Evolutionary conservation across 495 filamentous ascomycete species (phyloP), one percentile per base, ranked within the genome.

Genomic region (Aspergillus nidulans): DNA sequence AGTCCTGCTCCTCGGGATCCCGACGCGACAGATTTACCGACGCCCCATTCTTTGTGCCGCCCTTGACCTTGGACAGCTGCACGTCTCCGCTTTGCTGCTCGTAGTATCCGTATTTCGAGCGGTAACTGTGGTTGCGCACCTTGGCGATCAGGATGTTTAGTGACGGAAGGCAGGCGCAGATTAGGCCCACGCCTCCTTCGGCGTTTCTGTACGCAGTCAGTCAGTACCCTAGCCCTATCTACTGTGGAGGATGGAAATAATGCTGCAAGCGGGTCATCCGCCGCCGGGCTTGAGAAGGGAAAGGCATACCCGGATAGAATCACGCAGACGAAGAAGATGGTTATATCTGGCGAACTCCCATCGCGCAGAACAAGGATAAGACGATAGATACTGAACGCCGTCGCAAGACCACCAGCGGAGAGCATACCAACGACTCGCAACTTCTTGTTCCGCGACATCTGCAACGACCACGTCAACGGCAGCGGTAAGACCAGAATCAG

Each of bases 161-260:
- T 3, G 69, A 61, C 0, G 76, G 76, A 3, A 77, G 65, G 57
- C 76, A 77, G 25, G 75, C 75, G 47, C 75, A 77, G 50, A 79
- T 75, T n/a, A 79, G 49, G 15, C 74, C 76, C 34, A 79, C 60
- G 26, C 70, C 72, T 34, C 69, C 71, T 61, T 79, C 75, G 47
- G 74, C 75, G 38, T 75, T 76, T 12, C 75, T 77, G 13, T n/a
- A 3, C 8, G 4, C 8, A 7, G 36, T 64, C 38, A 60, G 49
- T 32, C 12, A 30, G 6, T 34, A 12, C 4, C 15, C 4, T 34
- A n/a, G n/a, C n/a, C n/a, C n/a, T n/a, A n/a, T n/a, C n/a, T n/a
- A n/a, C n/a, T n/a, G n/a, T n/a, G 26, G 10, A 30, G 26, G 26
- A 30, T 30, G 10, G n/a, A n/a, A n/a, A n/a, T n/a, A n/a, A n/a